Percentiles rank a stretch among this genome's conserved stretches.
Conservation (phyloP, 73 alveolate species). For the Urostyla sp. region DNA sequence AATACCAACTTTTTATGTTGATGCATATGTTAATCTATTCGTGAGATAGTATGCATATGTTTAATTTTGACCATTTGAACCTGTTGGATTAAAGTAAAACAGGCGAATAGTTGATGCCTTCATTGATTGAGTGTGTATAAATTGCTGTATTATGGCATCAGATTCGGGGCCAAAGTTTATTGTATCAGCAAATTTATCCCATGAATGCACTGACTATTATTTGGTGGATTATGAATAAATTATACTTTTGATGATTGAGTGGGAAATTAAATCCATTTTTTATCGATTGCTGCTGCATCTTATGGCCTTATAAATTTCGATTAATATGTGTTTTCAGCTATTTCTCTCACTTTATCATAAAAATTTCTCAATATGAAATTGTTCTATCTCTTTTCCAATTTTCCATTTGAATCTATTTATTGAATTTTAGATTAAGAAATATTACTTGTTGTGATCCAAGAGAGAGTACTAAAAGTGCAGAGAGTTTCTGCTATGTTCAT, state of each 20-base stretch:
- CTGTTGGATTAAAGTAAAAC: conserved; percentile 47
- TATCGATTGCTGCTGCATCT: conserved; percentile 38
- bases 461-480: conserved; percentile 45
- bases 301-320: conserved; percentile 15
- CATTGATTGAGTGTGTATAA: conserved; percentile 14
- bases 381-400: conserved; percentile 27
- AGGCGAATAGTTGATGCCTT: conserved; percentile 37
- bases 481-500: conserved; percentile 63
- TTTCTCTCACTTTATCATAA: conserved; percentile 31
- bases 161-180: conserved; percentile 42
- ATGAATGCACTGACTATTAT: conserved; percentile 25
- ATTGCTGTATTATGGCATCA: conserved; percentile 40
- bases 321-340: background rate
- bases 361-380: conserved; percentile 38
- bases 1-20: background rate
- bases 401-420: conserved; percentile 38
- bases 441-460: conserved; percentile 56
- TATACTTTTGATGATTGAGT: background rate
- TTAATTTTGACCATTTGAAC: conserved; percentile 14
- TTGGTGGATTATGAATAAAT: background rate
- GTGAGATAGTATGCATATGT: conserved; percentile 50
- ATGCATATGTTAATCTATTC: background rate
- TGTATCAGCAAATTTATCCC: conserved; percentile 64
- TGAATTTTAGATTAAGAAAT: background rate
- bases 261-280: conserved; percentile 30